phyloP scores from a whole-genome alignment of 768 basidiomycete species.

The Lyophyllum semitale region DNA sequence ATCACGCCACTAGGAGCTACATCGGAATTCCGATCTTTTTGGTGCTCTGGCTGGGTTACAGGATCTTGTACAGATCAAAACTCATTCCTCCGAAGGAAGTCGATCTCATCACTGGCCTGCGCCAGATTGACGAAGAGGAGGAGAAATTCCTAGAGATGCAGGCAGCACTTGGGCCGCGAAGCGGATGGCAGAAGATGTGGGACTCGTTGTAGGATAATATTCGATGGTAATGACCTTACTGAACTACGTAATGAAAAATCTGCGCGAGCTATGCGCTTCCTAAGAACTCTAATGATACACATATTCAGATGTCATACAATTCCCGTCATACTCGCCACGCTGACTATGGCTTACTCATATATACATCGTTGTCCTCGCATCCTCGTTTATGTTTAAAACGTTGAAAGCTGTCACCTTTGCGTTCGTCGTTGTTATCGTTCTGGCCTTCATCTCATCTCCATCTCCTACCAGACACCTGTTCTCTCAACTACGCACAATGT shows the following conservation, averaged over 20 bases:
- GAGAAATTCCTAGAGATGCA: constrained; percentile 48
- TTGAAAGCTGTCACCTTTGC: constrained; percentile 18
- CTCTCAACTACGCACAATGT: constrained; percentile 29
- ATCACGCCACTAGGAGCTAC: constrained; percentile 39
- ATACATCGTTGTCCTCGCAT: too few species aligned
- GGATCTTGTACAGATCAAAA: constrained; percentile 35
- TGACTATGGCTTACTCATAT: constrained; percentile 10
- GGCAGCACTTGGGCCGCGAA: constrained; percentile 37
- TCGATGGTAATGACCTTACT: not conserved
- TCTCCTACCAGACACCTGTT: constrained; percentile 7
- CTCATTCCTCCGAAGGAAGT: constrained; percentile 48
- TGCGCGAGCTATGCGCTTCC: not conserved
- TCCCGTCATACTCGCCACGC: not conserved
- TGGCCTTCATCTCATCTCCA: constrained; percentile 16
- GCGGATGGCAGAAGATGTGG: constrained; percentile 31
- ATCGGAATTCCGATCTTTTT: constrained; percentile 45
- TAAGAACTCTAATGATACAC: not conserved
- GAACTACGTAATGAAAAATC: not conserved
- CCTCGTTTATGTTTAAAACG: too few species aligned
- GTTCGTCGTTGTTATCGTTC: constrained; percentile 16
- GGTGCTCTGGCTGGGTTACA: constrained; percentile 43
- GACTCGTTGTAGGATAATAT: constrained; percentile 36
- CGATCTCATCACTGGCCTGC: constrained; percentile 61
- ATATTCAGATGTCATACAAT: not conserved
- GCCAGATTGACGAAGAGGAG: constrained; percentile 67